These are phyloP conservation scores for Phytophthora melonis DNA, from an alignment of 352 stramenopile species.

Conservation along the genomic window DNA sequence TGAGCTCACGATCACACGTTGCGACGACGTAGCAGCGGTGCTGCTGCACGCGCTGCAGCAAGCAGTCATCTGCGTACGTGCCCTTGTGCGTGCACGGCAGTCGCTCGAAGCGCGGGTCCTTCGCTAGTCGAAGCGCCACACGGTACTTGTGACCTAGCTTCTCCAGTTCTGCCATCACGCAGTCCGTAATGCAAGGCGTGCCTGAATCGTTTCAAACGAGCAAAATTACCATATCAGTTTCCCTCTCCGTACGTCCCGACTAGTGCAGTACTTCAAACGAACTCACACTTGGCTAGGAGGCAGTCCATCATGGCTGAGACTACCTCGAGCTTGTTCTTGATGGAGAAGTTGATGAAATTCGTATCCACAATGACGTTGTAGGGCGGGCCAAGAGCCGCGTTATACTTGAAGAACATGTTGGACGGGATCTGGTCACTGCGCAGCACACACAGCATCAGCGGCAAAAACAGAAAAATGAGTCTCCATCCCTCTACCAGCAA, in stretches of 20 bases:
- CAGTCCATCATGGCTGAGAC: conserved; percentile 99
- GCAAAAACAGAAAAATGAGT: conserved; percentile 23
- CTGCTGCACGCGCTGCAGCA: conserved; percentile 93
- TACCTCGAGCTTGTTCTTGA: conserved; percentile 99
- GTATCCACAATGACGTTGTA: conserved; percentile 99
- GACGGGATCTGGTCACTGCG: conserved; percentile 95
- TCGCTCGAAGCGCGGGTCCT: conserved; percentile 99
- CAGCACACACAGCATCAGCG: not conserved
- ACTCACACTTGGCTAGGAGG: conserved; percentile 98
- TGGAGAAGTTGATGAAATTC: conserved; percentile 99
- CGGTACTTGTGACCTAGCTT: conserved; percentile 99
- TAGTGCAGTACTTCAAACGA: not conserved
- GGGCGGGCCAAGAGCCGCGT: conserved; percentile 97
- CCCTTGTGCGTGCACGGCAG: conserved; percentile 98
- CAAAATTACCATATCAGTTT: too few relatives aligned
- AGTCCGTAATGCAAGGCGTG: conserved; percentile 98
- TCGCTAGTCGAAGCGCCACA: conserved; percentile 92
- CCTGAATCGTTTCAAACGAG: conserved; percentile 31
- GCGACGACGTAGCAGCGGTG: conserved; percentile 99
- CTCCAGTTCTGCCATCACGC: conserved; percentile 99
- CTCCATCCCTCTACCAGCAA: not conserved
- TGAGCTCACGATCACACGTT: conserved; percentile 99
- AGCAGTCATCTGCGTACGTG: conserved; percentile 99
- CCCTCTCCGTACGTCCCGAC: too few relatives aligned
- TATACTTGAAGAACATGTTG: conserved; percentile 99